Conservation (phyloP, 148 eudicot genomes). For the Selenicereus undatus region DNA sequence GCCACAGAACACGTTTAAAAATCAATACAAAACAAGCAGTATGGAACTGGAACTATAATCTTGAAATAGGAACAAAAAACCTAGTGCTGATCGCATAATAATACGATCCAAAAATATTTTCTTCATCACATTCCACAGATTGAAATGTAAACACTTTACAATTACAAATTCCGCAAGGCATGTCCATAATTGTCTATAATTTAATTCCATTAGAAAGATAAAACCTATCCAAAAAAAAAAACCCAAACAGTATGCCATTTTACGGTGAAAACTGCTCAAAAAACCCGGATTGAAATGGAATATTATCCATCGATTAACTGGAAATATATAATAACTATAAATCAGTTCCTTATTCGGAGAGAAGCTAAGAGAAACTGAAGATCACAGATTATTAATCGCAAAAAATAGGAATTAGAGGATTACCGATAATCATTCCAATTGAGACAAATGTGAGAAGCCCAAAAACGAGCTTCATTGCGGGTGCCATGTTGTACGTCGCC, state of each 20-base stretch:
- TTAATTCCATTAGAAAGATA: neutral
- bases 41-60: neutral
- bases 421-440: slow-evolving; percentile 73
- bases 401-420: neutral
- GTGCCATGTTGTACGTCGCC: slow-evolving; percentile 33
- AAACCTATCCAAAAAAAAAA: neutral
- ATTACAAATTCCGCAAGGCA: neutral
- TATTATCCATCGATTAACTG: neutral
- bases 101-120: neutral
- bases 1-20: neutral
- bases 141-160: neutral
- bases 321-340: neutral
- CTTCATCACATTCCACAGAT: neutral
- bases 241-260: neutral
- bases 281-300: neutral
- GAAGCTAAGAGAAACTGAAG: neutral
- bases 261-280: neutral
- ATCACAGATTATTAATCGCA: neutral
- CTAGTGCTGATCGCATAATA: neutral
- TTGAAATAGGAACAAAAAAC: neutral
- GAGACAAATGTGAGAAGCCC: slow-evolving; percentile 75
- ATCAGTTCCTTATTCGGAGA: neutral
- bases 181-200: neutral
- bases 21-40: neutral
- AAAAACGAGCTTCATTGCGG: slow-evolving; percentile 48